Evolutionary conservation across 257 asterid genomes (phyloP).

Genomic region (Solanum pinnatisectum): DNA sequence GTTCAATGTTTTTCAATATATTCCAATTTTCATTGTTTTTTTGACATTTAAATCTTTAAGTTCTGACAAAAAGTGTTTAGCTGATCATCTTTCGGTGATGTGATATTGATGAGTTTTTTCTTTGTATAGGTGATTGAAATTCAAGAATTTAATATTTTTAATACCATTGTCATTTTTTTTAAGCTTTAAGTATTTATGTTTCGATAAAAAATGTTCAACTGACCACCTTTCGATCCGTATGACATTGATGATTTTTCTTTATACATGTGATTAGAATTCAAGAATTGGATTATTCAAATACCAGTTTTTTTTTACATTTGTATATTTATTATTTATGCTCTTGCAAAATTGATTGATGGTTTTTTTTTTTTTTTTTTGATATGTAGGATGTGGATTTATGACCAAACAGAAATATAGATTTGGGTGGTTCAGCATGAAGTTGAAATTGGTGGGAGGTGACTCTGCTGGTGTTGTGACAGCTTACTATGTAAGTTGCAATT

Average conservation of each 20-base stretch:
- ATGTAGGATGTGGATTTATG: slow-evolving; percentile 77
- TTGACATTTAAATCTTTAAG: not conserved
- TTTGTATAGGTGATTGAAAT: not conserved
- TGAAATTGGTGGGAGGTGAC: slow-evolving; percentile 77
- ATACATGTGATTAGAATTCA: too few relatives aligned
- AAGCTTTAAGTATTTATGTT: too few relatives aligned
- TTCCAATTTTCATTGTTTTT: not conserved
- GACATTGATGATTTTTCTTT: too few relatives aligned
- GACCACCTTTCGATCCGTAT: not conserved
- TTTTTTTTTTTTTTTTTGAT: not conserved
- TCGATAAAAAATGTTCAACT: not conserved
- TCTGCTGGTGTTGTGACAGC: slow-evolving; percentile 99
- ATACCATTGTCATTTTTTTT: too few relatives aligned
- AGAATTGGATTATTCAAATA: not conserved
- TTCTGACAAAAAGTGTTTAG: not conserved
- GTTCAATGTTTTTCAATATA: not conserved
- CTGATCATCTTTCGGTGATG: not conserved
- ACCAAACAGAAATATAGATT: slow-evolving; percentile 81
- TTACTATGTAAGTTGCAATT: slow-evolving; percentile 51
- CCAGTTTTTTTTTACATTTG: not conserved
- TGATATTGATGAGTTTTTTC: too few relatives aligned
- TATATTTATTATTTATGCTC: not conserved
- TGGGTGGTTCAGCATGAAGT: slow-evolving; percentile 99
- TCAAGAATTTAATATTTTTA: too few relatives aligned
- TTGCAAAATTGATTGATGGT: not conserved